Evolutionary conservation across 1,139 yeast genomes (phyloP).

Genomic region (Geotrichum siamense): DNA sequence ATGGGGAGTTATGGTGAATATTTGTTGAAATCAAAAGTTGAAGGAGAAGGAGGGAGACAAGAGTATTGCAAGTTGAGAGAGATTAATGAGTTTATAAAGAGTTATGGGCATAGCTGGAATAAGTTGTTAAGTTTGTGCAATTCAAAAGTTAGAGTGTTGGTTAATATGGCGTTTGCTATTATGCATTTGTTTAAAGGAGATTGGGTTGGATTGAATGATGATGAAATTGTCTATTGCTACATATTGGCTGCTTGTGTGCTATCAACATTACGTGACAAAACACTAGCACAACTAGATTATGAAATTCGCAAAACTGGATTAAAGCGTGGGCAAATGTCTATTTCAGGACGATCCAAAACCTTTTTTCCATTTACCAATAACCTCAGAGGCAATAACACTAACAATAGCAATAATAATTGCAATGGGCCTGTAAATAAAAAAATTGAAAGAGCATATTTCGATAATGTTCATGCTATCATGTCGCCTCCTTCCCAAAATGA

Average conservation of each 20-base stretch:
- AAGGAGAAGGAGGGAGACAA: too few species aligned
- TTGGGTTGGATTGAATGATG: slow-evolving; percentile 15
- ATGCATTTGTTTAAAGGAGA: slow-evolving; percentile 19
- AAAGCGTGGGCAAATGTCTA: slow-evolving; percentile 15
- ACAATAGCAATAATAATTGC: too few species aligned
- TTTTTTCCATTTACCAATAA: slow-evolving; percentile 4
- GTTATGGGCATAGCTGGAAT: slow-evolving; percentile 14
- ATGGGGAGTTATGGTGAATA: slow-evolving; percentile 16
- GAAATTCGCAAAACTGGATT: slow-evolving; percentile 15
- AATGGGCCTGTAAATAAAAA: slow-evolving; percentile 11
- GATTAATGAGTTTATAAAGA: slow-evolving; percentile 12
- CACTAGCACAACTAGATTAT: slow-evolving; percentile 3
- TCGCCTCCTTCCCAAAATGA: not conserved
- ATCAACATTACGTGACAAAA: slow-evolving; percentile 10
- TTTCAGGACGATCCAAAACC: slow-evolving; percentile 14
- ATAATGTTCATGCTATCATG: not conserved
- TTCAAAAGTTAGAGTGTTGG: slow-evolving; percentile 13
- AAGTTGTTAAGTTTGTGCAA: slow-evolving; percentile 12
- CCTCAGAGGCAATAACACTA: too few species aligned
- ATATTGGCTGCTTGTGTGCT: slow-evolving; percentile 18
- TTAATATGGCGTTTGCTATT: slow-evolving; percentile 16
- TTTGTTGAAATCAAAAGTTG: slow-evolving; percentile 5
- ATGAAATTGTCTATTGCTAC: slow-evolving; percentile 18
- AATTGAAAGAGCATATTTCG: slow-evolving; percentile 8
- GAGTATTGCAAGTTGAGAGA: slow-evolving; percentile 5